These are phyloP conservation scores for Didymella pinodella DNA, from an alignment of 2,329 filamentous ascomycete species.

Conservation along the genomic window DNA sequence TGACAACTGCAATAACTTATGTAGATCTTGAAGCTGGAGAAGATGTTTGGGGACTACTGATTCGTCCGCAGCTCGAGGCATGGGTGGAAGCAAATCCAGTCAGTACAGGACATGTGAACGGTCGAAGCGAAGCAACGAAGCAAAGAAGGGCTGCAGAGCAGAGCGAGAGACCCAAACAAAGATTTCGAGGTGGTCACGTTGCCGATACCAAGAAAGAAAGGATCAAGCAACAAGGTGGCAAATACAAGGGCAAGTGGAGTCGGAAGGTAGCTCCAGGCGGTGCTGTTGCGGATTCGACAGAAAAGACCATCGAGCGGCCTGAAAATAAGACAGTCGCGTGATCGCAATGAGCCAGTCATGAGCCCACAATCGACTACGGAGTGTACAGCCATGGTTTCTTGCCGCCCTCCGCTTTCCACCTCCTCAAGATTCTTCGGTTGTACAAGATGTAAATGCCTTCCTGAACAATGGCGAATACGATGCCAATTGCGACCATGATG, in stretches of 20 bases:
- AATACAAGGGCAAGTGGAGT: constrained; percentile 38
- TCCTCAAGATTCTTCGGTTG: background rate
- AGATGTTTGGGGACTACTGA: constrained; percentile 32
- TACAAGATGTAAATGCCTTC: background rate
- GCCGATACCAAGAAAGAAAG: constrained; percentile 39
- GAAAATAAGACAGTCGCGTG: background rate
- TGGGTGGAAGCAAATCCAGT: constrained; percentile 38
- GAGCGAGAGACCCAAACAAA: constrained; percentile 28
- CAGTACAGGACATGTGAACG: constrained; percentile 29
- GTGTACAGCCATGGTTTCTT: constrained; percentile 32
- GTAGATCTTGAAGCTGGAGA: constrained; percentile 35
- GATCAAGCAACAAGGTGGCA: constrained; percentile 42
- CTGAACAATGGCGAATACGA: background rate
- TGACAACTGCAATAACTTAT: constrained; percentile 31
- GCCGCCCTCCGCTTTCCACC: constrained; percentile 22
- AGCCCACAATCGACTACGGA: no score
- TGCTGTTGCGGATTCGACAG: background rate
- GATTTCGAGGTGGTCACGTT: constrained; percentile 42
- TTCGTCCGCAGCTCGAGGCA: constrained; percentile 30
- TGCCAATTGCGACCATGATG: background rate
- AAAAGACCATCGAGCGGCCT: background rate
- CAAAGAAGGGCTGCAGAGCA: constrained; percentile 23
- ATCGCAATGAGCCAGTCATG: background rate
- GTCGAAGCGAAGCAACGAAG: constrained; percentile 28
- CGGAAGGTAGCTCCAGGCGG: constrained; percentile 18